Conservation (phyloP, 192 early-diverging fungal genomes). For the Coemansia sp. region DNA sequence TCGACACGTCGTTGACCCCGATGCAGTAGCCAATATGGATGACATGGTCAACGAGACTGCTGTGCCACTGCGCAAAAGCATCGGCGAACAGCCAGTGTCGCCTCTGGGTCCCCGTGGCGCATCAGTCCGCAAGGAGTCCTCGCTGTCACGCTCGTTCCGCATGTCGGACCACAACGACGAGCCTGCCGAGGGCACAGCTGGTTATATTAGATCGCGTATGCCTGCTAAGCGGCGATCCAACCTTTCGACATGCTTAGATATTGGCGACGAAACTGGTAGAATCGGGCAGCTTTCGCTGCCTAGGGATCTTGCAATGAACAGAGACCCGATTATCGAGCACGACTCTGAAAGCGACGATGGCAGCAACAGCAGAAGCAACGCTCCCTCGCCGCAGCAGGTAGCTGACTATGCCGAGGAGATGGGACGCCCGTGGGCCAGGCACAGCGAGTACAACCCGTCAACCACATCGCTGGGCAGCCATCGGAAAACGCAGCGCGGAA, state of each 20-base stretch:
- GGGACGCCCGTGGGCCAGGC: constrained; percentile 33
- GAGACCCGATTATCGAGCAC: neutral
- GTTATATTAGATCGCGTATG: neutral
- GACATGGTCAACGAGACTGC: constrained; percentile 30
- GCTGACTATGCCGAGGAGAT: constrained; percentile 1
- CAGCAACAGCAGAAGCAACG: constrained; percentile 7
- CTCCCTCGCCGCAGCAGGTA: neutral
- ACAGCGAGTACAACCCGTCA: constrained; percentile 37
- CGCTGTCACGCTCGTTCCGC: constrained; percentile 34
- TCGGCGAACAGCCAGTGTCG: constrained; percentile 31
- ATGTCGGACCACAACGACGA: constrained; percentile 1
- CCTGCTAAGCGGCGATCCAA: constrained; percentile 22
- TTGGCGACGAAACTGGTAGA: neutral
- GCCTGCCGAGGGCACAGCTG: constrained; percentile 3
- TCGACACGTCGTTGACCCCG: constrained; percentile 35
- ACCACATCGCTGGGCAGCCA: constrained; percentile 25
- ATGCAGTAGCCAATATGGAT: constrained; percentile 31
- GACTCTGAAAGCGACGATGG: constrained; percentile 6
- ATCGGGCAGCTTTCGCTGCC: neutral
- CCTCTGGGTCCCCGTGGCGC: constrained; percentile 9
- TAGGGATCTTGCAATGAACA: neutral
- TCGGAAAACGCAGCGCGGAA: constrained; percentile 35
- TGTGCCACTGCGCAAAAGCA: constrained; percentile 26
- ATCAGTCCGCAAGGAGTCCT: constrained; percentile 34
- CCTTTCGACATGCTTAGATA: constrained; percentile 11